Percentiles rank a stretch among this genome's conserved stretches.
phyloP scores from a whole-genome alignment of 176 grass and related monocot genomes.

The Metroxylon sagu region DNA sequence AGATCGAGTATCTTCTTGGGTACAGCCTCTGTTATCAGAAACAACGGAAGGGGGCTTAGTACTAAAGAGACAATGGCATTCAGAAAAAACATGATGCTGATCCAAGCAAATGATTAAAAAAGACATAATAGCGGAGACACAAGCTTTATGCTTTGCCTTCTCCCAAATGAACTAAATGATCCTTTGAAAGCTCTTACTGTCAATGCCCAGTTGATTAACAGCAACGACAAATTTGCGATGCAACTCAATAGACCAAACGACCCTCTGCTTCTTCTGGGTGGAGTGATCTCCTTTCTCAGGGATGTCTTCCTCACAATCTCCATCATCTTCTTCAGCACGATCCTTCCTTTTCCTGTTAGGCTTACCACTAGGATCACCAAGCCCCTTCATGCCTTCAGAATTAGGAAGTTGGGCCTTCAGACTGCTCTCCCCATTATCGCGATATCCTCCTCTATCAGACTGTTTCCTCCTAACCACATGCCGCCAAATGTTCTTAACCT shows the following conservation, averaged over 20 bases:
- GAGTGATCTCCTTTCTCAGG: not conserved
- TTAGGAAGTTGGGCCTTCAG: slow-evolving; percentile 18
- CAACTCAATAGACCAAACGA: slow-evolving; percentile 37
- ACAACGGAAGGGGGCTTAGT: not conserved
- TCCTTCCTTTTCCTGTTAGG: slow-evolving; percentile 28
- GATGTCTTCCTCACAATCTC: slow-evolving; percentile 15
- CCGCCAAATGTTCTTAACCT: slow-evolving; percentile 48
- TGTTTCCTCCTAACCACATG: slow-evolving; percentile 32
- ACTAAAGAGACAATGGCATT: not conserved
- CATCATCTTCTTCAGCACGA: slow-evolving; percentile 2
- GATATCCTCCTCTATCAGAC: not conserved
- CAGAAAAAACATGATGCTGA: not conserved
- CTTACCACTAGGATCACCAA: slow-evolving; percentile 3
- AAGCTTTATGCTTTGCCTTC: too few species aligned
- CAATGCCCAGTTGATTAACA: slow-evolving; percentile 34
- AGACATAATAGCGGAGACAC: too few species aligned
- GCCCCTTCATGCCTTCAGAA: slow-evolving; percentile 12
- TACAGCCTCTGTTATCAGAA: slow-evolving; percentile 38
- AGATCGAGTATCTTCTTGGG: slow-evolving; percentile 55
- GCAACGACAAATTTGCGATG: slow-evolving; percentile 48
- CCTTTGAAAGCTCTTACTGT: slow-evolving; percentile 35
- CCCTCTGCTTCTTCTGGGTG: slow-evolving; percentile 30
- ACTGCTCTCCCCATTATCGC: slow-evolving; percentile 13
- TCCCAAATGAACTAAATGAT: not conserved
- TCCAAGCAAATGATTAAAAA: too few species aligned